Base-by-base conservation (phyloP, 2,329 filamentous ascomycete species). In the Aspergillus versicolor region DNA sequence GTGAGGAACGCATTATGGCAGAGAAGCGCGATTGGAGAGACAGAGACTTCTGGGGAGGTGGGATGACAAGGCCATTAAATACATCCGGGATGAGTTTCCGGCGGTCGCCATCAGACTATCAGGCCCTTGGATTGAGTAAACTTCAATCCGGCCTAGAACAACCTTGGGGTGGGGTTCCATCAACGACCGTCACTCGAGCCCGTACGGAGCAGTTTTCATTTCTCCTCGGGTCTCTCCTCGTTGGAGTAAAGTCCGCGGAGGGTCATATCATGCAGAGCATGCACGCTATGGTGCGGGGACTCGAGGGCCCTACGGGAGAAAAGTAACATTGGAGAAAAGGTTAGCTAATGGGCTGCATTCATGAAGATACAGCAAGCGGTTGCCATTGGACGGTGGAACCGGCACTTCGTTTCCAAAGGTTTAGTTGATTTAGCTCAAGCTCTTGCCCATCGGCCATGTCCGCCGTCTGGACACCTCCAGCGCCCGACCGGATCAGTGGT, bases 1-100 rank as follows among this genome's bases (percentile, higher is more conserved):
- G 45, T 19, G 63, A 65, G 45, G 63, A 56, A 38, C 61, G 64
- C 70, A 73, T 73, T 27, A n/a, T 66, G 58, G 56, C 41, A 38
- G 27, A 4, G 12, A 34, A n/a, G 13, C 38, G 32, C 12, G 11
- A 21, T 45, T 30, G 41, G 37, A 32, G 37, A 49, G 24, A 7
- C 41, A 27, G 15, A 38, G 24, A 27, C 21, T 45, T 9, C 19
- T 44, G 27, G 41, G 27, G 19, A 17, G 47, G 5, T 13, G 41
- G 40, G 41, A 17, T 24, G 30, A 4, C 21, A 24, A 21, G 42
- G 50, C 15, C 12, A 13, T 45, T 52, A 52, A 52, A 38, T 45
- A 50, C 32, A 15, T 7, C 4, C 22, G 43, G 34, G 34, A 37
- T 37, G 34, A 13, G 34, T 15, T 37, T 13, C 13, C 34, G 15